phyloP scores from a whole-genome alignment of 2,329 filamentous ascomycete species.

The Aspergillus ruber region DNA sequence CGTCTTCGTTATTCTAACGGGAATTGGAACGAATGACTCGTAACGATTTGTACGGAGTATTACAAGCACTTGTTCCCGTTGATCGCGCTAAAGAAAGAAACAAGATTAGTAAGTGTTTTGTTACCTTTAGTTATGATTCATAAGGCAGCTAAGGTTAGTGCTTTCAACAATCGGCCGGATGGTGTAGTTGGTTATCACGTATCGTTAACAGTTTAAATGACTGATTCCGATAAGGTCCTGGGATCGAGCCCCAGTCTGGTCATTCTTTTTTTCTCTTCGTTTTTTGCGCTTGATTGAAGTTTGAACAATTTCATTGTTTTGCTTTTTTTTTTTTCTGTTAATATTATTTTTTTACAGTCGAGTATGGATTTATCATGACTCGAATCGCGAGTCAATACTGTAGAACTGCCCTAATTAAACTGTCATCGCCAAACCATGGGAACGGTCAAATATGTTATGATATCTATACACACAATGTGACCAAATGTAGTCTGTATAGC shows the following conservation, averaged over 20 bases:
- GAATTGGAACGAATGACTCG: background rate
- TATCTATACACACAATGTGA: too few species aligned
- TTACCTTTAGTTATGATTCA: background rate
- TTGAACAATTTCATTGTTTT: background rate
- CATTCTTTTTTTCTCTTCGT: background rate
- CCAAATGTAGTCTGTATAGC: too few species aligned
- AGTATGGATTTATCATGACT: too few species aligned
- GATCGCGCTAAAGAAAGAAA: slow-evolving; percentile 2
- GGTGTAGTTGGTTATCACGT: slow-evolving; percentile 28
- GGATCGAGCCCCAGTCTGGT: slow-evolving; percentile 1
- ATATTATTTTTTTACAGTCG: background rate
- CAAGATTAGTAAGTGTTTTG: background rate
- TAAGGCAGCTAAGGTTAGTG: background rate
- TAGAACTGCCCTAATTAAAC: too few species aligned
- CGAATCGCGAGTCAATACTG: too few species aligned
- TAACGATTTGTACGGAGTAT: background rate
- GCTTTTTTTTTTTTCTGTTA: background rate
- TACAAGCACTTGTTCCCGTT: background rate
- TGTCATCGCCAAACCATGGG: too few species aligned
- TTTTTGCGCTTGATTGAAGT: background rate
- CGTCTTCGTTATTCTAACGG: background rate
- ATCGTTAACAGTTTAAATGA: slow-evolving; percentile 19
- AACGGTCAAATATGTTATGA: too few species aligned
- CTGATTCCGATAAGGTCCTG: slow-evolving; percentile 1
- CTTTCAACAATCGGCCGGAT: slow-evolving; percentile 11